Evolutionary conservation across 2,329 filamentous ascomycete genomes (phyloP), one percentile per base, ranked within the genome.

Genomic region (Apiospora malaysiana): DNA sequence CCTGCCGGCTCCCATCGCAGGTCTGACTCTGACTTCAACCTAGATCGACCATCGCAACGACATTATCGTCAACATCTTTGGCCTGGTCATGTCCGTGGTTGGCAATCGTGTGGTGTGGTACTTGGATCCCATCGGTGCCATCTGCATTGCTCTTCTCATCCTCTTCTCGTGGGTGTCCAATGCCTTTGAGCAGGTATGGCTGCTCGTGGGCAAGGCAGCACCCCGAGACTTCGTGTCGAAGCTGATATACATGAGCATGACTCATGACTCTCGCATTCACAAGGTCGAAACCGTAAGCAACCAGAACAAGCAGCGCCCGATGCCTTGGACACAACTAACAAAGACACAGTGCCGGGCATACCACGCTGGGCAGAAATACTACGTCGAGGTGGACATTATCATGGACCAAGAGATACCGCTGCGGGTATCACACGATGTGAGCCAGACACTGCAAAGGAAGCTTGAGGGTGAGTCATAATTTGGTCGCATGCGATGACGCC

Each of bases 371-470:
- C 87, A 90, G 73, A 84, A 86, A 49, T 88, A 89, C 74, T 90
- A 90, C 73, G 89, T 90, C 23, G 89, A 91, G 74, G 85, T 91
- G 5, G 89, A 91, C 74, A 84, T 91, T 68, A 85, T 91, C 68
- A 88, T 91, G 83, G 85, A 89, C 75, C 86, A 86, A 72, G 80
- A 84, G 4, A 82, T 85, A 2, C 87, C 86, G 8, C 81, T 90
- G 37, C 86, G 84, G 71, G 81, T 89, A 68, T 88, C 88, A 2
- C 89, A 91, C 74, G 88, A 91, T 73, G 86, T 91, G 37, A 86
- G 86, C 27, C 88, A 91, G 77, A 83, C 84, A 12, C 78, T 91
- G 68, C 89, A 90, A 78, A 84, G 88, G 63, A 91, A 90, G 79
- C 82, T 90, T 16, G 89, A 91, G 80, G 88, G 86, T 78, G 16